Percentiles rank a stretch among this genome's conserved stretches.
Conservation (phyloP, 257 asterid species). For the Nicotiana paniculata region DNA sequence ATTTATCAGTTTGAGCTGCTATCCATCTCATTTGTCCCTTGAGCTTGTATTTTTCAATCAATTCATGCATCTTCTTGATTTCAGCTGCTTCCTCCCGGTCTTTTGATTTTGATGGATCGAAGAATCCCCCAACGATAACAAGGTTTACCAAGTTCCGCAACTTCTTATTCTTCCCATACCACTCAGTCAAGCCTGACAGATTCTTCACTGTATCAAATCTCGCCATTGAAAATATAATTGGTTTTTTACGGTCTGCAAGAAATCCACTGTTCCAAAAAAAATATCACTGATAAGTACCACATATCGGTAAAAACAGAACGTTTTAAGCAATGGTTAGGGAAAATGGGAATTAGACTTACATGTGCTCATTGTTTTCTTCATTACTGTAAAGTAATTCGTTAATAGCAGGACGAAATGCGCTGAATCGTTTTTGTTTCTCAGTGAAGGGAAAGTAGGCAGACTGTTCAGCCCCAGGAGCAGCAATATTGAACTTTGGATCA, state of each 20-base stretch:
- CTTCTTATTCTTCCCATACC: conserved; percentile 67
- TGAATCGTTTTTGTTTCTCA: conserved; percentile 47
- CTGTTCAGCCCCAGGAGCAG: conserved; percentile 88
- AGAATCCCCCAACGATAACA: conserved; percentile 75
- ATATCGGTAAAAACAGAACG: background rate
- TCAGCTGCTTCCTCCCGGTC: conserved; percentile 86
- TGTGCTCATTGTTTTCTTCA: conserved; percentile 59
- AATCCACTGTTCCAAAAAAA: conserved; percentile 47
- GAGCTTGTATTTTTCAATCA: conserved; percentile 55
- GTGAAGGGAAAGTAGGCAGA: conserved; percentile 64
- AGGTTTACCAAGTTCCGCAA: conserved; percentile 62
- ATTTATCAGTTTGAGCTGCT: conserved; percentile 80
- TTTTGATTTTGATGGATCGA: conserved; percentile 70
- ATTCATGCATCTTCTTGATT: conserved; percentile 73
- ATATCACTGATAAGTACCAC: background rate
- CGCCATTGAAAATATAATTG: conserved; percentile 83
- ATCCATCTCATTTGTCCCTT: conserved; percentile 89
- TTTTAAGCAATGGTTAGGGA: background rate
- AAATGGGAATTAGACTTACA: conserved; percentile 38
- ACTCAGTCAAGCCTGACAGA: conserved; percentile 69
- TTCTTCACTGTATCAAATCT: conserved; percentile 78
- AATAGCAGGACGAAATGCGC: conserved; percentile 50
- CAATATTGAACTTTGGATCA: conserved; percentile 88
- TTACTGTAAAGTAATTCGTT: conserved; percentile 54
- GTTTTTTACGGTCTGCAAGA: conserved; percentile 61